Evolutionary conservation across 2,329 filamentous ascomycete species (phyloP).

Genomic region (Hansfordia pulvinata): DNA sequence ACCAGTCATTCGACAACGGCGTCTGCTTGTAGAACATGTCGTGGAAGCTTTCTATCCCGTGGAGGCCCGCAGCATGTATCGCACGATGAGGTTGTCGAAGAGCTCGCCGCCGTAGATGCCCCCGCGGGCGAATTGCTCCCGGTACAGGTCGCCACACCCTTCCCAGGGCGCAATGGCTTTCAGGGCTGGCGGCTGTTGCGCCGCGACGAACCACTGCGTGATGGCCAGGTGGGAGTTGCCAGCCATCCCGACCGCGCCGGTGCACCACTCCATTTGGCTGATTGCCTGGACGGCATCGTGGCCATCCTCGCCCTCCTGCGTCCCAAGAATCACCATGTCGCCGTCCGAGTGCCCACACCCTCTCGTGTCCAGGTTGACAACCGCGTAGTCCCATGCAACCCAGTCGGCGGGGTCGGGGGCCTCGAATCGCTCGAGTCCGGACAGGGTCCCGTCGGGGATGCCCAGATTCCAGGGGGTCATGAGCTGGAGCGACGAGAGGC

Average conservation of each 20-base stretch:
- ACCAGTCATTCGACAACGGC: conserved; percentile 8
- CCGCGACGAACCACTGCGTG: conserved; percentile 11
- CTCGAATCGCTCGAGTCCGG: conserved; percentile 9
- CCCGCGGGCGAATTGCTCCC: conserved; percentile 12
- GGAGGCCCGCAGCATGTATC: conserved; percentile 5
- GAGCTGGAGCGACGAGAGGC: conserved; percentile 3
- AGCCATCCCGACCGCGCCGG: conserved; percentile 8
- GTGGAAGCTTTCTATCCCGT: conserved; percentile 5
- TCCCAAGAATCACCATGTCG: conserved; percentile 7
- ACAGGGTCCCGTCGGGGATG: conserved; percentile 4
- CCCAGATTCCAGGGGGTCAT: conserved; percentile 7
- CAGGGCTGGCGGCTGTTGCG: conserved; percentile 6
- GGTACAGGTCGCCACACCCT: conserved; percentile 9
- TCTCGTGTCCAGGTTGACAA: conserved; percentile 11
- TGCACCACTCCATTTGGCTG: conserved; percentile 10
- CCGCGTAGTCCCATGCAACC: conserved; percentile 10
- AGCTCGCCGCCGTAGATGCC: conserved; percentile 5
- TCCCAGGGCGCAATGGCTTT: conserved; percentile 9
- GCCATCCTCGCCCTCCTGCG: conserved; percentile 11
- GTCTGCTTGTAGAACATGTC: conserved; percentile 14
- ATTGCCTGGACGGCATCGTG: conserved; percentile 13
- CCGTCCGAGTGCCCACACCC: conserved; percentile 10
- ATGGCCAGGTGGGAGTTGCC: conserved; percentile 13
- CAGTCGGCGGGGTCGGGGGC: conserved; percentile 12
- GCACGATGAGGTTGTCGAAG: conserved; percentile 6